A percentile compares a stretch with the other conserved stretches of the same genome.
These are phyloP conservation scores for Gloeopeniophorella convolvens DNA, from an alignment of 768 basidiomycete species.

Conservation along the genomic window DNA sequence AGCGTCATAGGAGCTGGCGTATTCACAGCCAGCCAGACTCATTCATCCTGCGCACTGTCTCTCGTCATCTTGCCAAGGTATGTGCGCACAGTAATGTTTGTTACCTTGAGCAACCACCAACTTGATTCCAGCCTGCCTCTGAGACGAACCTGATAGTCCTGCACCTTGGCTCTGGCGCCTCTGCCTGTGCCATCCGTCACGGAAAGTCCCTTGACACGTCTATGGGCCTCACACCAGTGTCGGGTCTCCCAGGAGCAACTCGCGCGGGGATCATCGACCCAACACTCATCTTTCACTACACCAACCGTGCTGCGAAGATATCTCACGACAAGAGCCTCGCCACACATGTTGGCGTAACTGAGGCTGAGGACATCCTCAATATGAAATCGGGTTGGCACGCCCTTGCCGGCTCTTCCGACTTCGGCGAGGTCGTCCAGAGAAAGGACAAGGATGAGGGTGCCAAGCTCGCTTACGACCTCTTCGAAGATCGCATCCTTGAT, in stretches of 20 bases:
- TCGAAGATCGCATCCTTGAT: slow-evolving; percentile 69
- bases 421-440: slow-evolving; percentile 52
- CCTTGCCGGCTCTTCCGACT: slow-evolving; percentile 76
- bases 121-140: slow-evolving; percentile 31
- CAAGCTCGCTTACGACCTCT: slow-evolving; percentile 68
- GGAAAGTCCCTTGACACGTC: slow-evolving; percentile 79
- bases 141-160: slow-evolving; percentile 71
- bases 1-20: not conserved
- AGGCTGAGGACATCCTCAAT: slow-evolving; percentile 72
- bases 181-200: slow-evolving; percentile 63
- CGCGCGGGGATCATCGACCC: slow-evolving; percentile 81
- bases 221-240: slow-evolving; percentile 91
- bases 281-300: slow-evolving; percentile 81
- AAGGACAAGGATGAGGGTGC: slow-evolving; percentile 30
- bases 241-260: slow-evolving; percentile 84
- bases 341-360: slow-evolving; percentile 42
- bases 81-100: no score
- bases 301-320: slow-evolving; percentile 45
- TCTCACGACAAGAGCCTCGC: slow-evolving; percentile 44
- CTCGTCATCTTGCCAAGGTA: slow-evolving; percentile 52
- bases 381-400: slow-evolving; percentile 73
- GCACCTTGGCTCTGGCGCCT: slow-evolving; percentile 90
- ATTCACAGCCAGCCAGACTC: slow-evolving; percentile 39
- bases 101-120: not conserved
- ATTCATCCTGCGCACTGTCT: slow-evolving; percentile 60